A percentile compares a stretch with the other conserved stretches of the same genome.
These are phyloP conservation scores for Pseudonitzschia multistriata DNA, from an alignment of 108 stramenopile species.

Conservation along the genomic window DNA sequence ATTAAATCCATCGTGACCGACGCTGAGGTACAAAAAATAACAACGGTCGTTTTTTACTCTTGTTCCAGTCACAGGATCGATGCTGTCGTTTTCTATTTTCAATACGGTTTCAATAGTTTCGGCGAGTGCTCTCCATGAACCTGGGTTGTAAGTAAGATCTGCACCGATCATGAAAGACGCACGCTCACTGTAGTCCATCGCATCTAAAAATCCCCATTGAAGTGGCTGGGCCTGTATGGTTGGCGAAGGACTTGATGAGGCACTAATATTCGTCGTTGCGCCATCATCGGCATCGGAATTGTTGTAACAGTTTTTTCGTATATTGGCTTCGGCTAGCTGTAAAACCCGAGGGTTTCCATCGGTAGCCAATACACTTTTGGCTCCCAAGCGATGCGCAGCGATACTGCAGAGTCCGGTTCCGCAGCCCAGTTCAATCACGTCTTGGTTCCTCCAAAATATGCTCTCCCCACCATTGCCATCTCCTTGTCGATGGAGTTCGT, in stretches of 20 bases:
- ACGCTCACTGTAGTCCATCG: conserved; percentile 42
- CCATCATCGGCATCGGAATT: not conserved
- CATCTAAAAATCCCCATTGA: conserved; percentile 59
- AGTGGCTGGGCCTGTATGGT: conserved; percentile 27
- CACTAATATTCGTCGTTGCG: not conserved
- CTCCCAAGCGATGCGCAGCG: conserved; percentile 46
- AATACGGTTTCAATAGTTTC: conserved; percentile 61
- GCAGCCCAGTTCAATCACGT: conserved; percentile 61
- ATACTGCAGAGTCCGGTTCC: conserved; percentile 50
- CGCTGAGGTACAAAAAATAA: conserved; percentile 43
- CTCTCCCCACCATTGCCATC: not conserved
- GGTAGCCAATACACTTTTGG: conserved; percentile 44
- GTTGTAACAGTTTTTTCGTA: conserved; percentile 37
- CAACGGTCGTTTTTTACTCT: not conserved
- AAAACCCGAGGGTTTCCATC: conserved; percentile 65
- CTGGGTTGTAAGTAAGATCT: conserved; percentile 73
- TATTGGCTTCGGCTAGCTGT: conserved; percentile 43
- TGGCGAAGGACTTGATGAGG: not conserved
- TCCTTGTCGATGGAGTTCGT: conserved; percentile 4
- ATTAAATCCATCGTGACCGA: conserved; percentile 76
- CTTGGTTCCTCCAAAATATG: conserved; percentile 19
- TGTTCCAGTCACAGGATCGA: conserved; percentile 14
- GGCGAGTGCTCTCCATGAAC: conserved; percentile 54
- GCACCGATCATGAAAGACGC: conserved; percentile 61
- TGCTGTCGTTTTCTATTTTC: conserved; percentile 39